These are phyloP conservation scores for Sophora flavescens DNA, from an alignment of 306 rosid genomes.

Conservation along the genomic window DNA sequence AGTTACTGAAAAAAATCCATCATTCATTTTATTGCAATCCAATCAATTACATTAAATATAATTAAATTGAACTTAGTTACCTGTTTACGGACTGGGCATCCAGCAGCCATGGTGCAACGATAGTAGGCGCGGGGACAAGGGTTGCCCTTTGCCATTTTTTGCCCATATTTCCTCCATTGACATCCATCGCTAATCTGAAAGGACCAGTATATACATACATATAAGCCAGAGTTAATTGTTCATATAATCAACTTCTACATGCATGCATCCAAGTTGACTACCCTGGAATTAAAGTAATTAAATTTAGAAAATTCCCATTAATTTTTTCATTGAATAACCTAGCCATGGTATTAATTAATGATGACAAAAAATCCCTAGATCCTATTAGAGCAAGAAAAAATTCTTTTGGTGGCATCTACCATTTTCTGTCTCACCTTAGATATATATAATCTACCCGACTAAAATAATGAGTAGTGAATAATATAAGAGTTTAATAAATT, in stretches of 20 bases:
- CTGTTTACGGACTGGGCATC: conserved; percentile 73
- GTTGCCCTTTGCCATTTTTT: conserved; percentile 73
- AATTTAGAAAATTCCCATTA: neutral
- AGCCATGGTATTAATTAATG: neutral
- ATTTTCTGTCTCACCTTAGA: too few relatives aligned
- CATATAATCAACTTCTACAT: neutral
- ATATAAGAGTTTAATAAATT: too few relatives aligned
- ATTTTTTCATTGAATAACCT: neutral
- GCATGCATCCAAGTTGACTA: neutral
- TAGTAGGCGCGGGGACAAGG: conserved; percentile 84
- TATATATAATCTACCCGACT: too few relatives aligned
- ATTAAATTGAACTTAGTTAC: conserved; percentile 29
- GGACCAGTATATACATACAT: too few relatives aligned
- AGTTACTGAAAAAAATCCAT: too few relatives aligned
- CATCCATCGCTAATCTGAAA: conserved; percentile 72
- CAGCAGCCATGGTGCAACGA: conserved; percentile 75
- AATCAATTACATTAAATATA: too few relatives aligned
- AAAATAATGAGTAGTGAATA: too few relatives aligned
- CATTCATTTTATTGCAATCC: too few relatives aligned
- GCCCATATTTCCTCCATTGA: conserved; percentile 90
- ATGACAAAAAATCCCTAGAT: too few relatives aligned
- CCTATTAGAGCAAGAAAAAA: too few relatives aligned
- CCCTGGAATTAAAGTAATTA: neutral
- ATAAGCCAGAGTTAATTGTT: neutral
- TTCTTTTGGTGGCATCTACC: too few relatives aligned